phyloP scores from a whole-genome alignment of 768 basidiomycete genomes.

The Pulveroboletus sp. region DNA sequence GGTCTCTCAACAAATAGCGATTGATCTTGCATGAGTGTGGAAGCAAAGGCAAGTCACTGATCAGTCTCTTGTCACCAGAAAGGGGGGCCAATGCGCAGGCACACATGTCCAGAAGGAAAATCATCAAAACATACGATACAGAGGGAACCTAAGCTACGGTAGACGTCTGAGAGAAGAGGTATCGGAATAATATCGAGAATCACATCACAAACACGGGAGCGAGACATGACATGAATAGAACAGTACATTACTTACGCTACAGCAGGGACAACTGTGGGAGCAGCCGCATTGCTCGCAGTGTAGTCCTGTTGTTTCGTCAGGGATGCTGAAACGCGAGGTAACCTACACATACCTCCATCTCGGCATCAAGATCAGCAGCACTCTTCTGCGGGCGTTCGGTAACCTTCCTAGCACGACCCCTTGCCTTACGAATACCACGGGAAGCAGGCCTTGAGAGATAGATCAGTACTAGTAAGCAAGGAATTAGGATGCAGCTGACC shows the following conservation, averaged over 20 bases:
- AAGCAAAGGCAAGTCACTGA: background rate
- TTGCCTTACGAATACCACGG: constrained; percentile 47
- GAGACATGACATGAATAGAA: constrained; percentile 6
- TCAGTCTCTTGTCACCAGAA: no score
- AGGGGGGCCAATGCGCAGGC: background rate
- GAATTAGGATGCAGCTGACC: constrained; percentile 29
- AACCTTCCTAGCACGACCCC: constrained; percentile 43
- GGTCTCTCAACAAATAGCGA: constrained; percentile 56
- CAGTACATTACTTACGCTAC: constrained; percentile 20
- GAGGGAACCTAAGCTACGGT: constrained; percentile 18
- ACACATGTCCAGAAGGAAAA: constrained; percentile 5
- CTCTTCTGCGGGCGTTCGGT: constrained; percentile 70
- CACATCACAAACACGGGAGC: constrained; percentile 6
- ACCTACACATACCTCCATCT: constrained; percentile 81
- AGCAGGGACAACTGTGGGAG: constrained; percentile 48
- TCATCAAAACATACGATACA: constrained; percentile 23
- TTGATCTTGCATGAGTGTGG: constrained; percentile 12
- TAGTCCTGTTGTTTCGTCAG: constrained; percentile 52
- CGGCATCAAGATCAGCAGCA: constrained; percentile 90
- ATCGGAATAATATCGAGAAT: constrained; percentile 18
- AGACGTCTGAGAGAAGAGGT: constrained; percentile 15
- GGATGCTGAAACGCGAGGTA: background rate
- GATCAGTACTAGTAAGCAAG: background rate
- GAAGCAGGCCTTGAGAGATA: constrained; percentile 28
- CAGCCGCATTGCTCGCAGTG: constrained; percentile 48